These are phyloP conservation scores for California macrophylla DNA, from an alignment of 441 rosid genomes.

Conservation along the genomic window DNA sequence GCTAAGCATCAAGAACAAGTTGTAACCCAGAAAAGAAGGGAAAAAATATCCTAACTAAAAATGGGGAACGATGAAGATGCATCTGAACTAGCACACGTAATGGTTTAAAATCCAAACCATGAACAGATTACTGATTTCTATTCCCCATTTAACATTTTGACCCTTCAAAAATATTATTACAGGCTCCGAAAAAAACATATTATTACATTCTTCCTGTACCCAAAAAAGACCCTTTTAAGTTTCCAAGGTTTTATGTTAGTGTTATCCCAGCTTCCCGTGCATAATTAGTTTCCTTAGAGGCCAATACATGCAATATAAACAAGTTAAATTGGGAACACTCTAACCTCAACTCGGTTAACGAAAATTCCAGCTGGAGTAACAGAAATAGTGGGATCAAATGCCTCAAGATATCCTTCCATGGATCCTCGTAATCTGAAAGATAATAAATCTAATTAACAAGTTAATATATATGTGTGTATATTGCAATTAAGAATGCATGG, in stretches of 20 bases:
- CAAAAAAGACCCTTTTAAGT: not conserved
- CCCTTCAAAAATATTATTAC: no score
- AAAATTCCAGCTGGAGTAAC: slow-evolving; percentile 81
- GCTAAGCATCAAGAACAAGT: not conserved
- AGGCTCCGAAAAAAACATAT: not conserved
- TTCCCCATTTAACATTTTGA: no score
- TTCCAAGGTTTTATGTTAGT: slow-evolving; percentile 2
- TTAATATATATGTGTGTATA: not conserved
- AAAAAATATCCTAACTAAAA: not conserved
- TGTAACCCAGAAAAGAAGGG: not conserved
- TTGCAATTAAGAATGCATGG: not conserved
- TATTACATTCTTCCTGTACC: not conserved
- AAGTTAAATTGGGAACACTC: slow-evolving; percentile 16
- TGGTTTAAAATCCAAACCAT: not conserved
- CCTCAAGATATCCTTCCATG: slow-evolving; percentile 94
- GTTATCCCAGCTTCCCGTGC: not conserved
- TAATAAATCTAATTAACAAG: slow-evolving; percentile 13
- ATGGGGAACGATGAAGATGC: not conserved
- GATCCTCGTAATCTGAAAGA: slow-evolving; percentile 72
- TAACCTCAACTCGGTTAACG: slow-evolving; percentile 74
- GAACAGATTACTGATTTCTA: not conserved
- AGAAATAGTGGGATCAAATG: slow-evolving; percentile 61
- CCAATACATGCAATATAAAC: not conserved
- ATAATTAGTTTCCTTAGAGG: not conserved
- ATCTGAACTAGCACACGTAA: not conserved